A percentile compares a stretch with the other conserved stretches of the same genome.
Conservation (phyloP, 768 basidiomycete genomes). For the Suillus variegatus region DNA sequence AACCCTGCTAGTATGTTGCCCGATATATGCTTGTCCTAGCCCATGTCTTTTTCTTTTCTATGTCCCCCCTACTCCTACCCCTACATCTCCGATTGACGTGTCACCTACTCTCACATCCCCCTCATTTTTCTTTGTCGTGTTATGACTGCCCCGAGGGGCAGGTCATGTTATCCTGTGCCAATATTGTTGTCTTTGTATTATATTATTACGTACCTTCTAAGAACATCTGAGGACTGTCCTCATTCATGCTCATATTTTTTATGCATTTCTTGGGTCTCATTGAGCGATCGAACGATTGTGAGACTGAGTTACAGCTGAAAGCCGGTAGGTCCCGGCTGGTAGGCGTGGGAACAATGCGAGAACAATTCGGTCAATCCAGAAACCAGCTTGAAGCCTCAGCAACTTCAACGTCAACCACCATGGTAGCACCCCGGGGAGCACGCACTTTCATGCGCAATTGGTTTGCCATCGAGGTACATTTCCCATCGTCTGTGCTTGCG, state of each 20-base stretch:
- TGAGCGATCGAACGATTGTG: background rate
- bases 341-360: slow-evolving; percentile 12
- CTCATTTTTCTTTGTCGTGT: slow-evolving; percentile 7
- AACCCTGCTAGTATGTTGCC: slow-evolving; percentile 4
- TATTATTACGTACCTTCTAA: slow-evolving; percentile 21
- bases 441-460: slow-evolving; percentile 40
- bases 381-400: background rate
- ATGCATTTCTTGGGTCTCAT: slow-evolving; percentile 18
- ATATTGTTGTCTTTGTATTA: slow-evolving; percentile 32
- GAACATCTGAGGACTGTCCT: slow-evolving; percentile 24
- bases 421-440: slow-evolving; percentile 22
- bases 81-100: slow-evolving; percentile 13
- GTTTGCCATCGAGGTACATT: slow-evolving; percentile 46
- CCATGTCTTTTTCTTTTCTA: slow-evolving; percentile 21
- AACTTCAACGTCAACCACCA: slow-evolving; percentile 17
- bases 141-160: slow-evolving; percentile 15
- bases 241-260: slow-evolving; percentile 27
- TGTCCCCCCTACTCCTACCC: background rate
- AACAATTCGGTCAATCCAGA: slow-evolving; percentile 1
- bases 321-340: slow-evolving; percentile 12
- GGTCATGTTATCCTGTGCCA: slow-evolving; percentile 25
- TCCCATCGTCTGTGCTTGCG: background rate
- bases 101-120: slow-evolving; percentile 22
- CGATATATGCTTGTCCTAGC: slow-evolving; percentile 14
- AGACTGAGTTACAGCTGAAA: background rate